A percentile compares a stretch with the other conserved stretches of the same genome.
These are phyloP conservation scores for Mallotus nudiflorus DNA, from an alignment of 345 rosid species.

Conservation along the genomic window DNA sequence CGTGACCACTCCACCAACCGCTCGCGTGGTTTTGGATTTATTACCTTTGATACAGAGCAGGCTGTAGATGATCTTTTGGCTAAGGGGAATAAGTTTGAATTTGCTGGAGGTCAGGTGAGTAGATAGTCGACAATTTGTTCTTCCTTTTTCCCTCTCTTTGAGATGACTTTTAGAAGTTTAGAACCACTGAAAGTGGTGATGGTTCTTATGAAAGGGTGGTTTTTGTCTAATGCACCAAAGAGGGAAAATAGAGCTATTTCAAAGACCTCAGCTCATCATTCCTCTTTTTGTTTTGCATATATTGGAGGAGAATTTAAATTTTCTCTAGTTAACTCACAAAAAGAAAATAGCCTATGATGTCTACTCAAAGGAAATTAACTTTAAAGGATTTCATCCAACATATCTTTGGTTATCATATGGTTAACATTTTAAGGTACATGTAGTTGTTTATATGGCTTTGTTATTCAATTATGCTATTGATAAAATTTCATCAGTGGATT, in stretches of 20 bases:
- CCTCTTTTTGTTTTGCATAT: neutral
- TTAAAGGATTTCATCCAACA: neutral
- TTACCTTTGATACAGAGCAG: constrained; percentile 30
- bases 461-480: neutral
- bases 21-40: constrained; percentile 41
- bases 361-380: neutral
- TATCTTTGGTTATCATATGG: neutral
- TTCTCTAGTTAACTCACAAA: neutral
- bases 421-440: neutral
- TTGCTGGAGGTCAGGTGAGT: constrained; percentile 35
- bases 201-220: neutral
- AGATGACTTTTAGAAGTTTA: neutral
- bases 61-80: constrained; percentile 33
- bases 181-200: neutral
- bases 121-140: neutral
- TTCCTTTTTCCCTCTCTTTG: neutral
- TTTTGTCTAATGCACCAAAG: neutral
- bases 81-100: constrained; percentile 30
- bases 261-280: neutral
- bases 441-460: neutral
- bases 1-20: constrained; percentile 36
- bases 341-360: neutral
- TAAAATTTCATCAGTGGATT: neutral
- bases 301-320: neutral
- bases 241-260: neutral